Conservation (phyloP, 371 early-diverging fungal species). For the Mortierella sp. region DNA sequence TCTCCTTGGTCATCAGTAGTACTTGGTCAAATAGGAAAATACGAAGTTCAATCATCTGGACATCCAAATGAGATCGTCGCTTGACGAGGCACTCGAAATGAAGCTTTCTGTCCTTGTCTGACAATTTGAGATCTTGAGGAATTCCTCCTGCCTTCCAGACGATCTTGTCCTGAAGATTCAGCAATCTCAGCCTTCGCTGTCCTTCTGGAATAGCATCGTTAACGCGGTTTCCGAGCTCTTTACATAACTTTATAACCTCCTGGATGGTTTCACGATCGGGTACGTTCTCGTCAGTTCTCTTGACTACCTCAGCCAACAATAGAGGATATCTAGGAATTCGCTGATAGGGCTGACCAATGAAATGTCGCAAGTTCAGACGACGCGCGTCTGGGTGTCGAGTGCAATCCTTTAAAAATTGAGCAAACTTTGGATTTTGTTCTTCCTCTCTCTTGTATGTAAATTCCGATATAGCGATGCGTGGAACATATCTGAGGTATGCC, state of each 20-base stretch:
- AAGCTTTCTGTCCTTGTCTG: slow-evolving; percentile 75
- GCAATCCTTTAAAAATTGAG: slow-evolving; percentile 78
- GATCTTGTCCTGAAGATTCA: slow-evolving; percentile 66
- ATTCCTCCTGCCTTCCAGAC: slow-evolving; percentile 62
- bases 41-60: slow-evolving; percentile 75
- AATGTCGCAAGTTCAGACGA: slow-evolving; percentile 85
- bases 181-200: slow-evolving; percentile 78
- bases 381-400: slow-evolving; percentile 85
- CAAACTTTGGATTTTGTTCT: slow-evolving; percentile 77
- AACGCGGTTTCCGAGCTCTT: slow-evolving; percentile 76
- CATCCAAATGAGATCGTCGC: slow-evolving; percentile 71
- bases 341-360: slow-evolving; percentile 88
- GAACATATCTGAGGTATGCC: slow-evolving; percentile 88
- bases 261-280: slow-evolving; percentile 77
- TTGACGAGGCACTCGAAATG: slow-evolving; percentile 86
- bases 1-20: slow-evolving; percentile 82
- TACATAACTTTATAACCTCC: slow-evolving; percentile 73
- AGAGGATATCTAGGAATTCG: slow-evolving; percentile 92
- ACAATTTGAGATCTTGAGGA: slow-evolving; percentile 77
- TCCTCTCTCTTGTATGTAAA: slow-evolving; percentile 84
- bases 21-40: slow-evolving; percentile 91
- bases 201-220: slow-evolving; percentile 83
- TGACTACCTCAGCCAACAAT: slow-evolving; percentile 84
- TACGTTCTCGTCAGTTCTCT: slow-evolving; percentile 83
- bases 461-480: slow-evolving; percentile 88